A percentile compares a stretch with the other conserved stretches of the same genome.
Conservation (phyloP, 768 basidiomycete genomes). For the Trametes sanguinea region DNA sequence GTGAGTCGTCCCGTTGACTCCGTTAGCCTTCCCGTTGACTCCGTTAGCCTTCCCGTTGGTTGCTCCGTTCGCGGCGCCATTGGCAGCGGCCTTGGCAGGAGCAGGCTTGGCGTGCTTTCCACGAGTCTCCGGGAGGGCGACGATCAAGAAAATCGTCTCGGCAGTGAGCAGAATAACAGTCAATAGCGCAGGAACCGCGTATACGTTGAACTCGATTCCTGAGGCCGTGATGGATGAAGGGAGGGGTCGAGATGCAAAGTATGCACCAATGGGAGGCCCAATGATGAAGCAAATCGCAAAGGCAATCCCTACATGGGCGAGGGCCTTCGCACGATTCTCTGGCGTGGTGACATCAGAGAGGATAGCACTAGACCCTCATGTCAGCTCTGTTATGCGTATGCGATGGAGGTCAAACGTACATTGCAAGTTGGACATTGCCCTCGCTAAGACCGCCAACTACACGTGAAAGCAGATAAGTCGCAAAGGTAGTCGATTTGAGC, state of each 20-base stretch:
- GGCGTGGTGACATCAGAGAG: conserved; percentile 88
- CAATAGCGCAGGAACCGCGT: conserved; percentile 85
- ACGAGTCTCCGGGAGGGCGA: conserved; percentile 85
- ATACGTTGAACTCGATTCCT: conserved; percentile 78
- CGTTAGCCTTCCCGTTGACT: conserved; percentile 24
- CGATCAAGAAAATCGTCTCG: conserved; percentile 79
- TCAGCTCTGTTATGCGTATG: not conserved
- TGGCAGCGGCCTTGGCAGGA: conserved; percentile 23
- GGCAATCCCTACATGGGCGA: conserved; percentile 93
- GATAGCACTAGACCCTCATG: conserved; percentile 64
- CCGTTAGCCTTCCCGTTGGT: conserved; percentile 26
- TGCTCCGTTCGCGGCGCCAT: conserved; percentile 29
- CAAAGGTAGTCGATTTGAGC: conserved; percentile 89
- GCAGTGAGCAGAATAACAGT: conserved; percentile 73
- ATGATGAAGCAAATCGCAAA: conserved; percentile 95
- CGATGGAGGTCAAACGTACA: conserved; percentile 53
- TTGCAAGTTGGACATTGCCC: conserved; percentile 95
- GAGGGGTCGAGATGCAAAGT: conserved; percentile 87
- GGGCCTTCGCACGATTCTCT: conserved; percentile 76
- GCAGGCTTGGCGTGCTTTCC: conserved; percentile 40
- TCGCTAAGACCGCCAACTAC: conserved; percentile 93
- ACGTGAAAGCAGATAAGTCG: conserved; percentile 85
- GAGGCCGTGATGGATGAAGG: conserved; percentile 55
- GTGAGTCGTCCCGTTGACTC: not conserved
- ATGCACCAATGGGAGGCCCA: conserved; percentile 93